phyloP scores from a whole-genome alignment of 495 filamentous ascomycete species.

The Neurospora intermedia region DNA sequence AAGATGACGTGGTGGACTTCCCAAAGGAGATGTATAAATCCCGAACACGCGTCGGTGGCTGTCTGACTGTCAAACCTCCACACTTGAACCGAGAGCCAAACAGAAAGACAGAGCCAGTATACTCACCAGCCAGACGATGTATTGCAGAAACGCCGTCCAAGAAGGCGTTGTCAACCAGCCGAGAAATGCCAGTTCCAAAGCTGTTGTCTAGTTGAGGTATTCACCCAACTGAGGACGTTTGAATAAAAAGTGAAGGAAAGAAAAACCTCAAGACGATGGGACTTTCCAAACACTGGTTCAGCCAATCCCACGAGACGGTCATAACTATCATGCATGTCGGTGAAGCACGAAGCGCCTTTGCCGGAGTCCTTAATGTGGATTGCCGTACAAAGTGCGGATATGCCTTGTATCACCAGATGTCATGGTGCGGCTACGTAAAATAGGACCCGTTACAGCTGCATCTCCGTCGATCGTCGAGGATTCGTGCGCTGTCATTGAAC shows the following conservation, averaged over 20 bases:
- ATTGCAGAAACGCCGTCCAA: neutral
- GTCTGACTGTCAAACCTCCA: neutral
- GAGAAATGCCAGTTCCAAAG: neutral
- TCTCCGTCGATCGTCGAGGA: neutral
- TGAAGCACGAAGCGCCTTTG: neutral
- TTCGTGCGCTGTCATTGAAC: neutral
- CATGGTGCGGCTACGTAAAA: neutral
- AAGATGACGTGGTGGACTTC: neutral
- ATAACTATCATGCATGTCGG: neutral
- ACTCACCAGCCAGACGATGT: neutral
- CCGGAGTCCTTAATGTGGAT: neutral
- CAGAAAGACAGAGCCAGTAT: neutral
- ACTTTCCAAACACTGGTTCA: neutral
- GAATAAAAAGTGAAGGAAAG: neutral
- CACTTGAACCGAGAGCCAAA: neutral
- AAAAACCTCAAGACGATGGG: neutral
- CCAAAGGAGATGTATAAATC: neutral
- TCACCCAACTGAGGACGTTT: neutral
- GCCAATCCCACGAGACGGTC: neutral
- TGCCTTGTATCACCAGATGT: neutral
- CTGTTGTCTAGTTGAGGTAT: neutral
- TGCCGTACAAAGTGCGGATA: neutral
- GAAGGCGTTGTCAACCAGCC: neutral
- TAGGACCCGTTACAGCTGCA: neutral
- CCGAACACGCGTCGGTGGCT: neutral